A percentile compares a stretch with the other conserved stretches of the same genome.
These are phyloP conservation scores for Brasilioporus rufonigricans DNA, from an alignment of 768 basidiomycete species.

Conservation along the genomic window DNA sequence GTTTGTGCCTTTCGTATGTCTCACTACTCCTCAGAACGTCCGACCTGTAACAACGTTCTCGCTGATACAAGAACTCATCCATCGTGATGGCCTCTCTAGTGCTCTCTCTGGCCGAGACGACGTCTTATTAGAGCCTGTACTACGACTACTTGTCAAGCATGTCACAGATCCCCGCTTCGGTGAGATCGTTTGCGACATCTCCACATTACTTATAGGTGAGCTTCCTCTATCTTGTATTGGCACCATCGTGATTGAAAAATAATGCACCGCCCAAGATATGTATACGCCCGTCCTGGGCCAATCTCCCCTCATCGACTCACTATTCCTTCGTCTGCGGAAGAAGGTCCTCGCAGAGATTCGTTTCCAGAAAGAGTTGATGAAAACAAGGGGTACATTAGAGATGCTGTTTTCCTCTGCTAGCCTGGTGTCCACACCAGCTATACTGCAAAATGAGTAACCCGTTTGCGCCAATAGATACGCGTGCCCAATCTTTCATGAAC, in stretches of 20 bases:
- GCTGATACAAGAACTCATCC: conserved; percentile 87
- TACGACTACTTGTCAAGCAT: conserved; percentile 83
- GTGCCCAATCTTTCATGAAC: conserved; percentile 12
- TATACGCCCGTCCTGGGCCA: conserved; percentile 91
- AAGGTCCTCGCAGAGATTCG: conserved; percentile 84
- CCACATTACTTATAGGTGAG: conserved; percentile 81
- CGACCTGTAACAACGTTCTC: conserved; percentile 86
- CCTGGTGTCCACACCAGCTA: conserved; percentile 26
- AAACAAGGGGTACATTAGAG: conserved; percentile 82
- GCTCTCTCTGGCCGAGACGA: conserved; percentile 93
- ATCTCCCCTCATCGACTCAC: conserved; percentile 85
- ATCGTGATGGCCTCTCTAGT: conserved; percentile 82
- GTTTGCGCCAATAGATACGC: conserved; percentile 1
- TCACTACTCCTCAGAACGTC: conserved; percentile 54
- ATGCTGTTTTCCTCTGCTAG: conserved; percentile 77
- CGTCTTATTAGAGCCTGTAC: conserved; percentile 85
- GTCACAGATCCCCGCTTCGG: conserved; percentile 90
- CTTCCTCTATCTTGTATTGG: conserved; percentile 2
- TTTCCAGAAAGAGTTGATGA: conserved; percentile 84
- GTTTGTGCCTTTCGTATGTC: not conserved
- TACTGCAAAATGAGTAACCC: conserved; percentile 17
- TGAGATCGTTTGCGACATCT: conserved; percentile 80
- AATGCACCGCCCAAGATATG: conserved; percentile 59
- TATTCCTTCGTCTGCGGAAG: conserved; percentile 77
- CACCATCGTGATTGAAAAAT: conserved; percentile 2